Conservation (phyloP, 257 asterid species). For the Solanum tarijense region DNA sequence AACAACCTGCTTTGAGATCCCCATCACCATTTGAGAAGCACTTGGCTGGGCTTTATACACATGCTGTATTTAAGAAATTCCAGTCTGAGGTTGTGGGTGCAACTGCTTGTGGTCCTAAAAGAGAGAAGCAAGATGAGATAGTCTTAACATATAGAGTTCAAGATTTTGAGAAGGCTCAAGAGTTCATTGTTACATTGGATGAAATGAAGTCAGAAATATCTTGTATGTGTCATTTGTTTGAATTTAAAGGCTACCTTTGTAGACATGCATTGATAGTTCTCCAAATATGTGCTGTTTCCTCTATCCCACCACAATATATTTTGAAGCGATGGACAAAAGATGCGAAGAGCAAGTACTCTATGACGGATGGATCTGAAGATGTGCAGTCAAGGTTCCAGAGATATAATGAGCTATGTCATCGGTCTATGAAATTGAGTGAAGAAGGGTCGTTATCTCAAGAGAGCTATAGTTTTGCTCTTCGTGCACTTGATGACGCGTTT, state of each 20-base stretch:
- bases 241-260: slow-evolving; percentile 78
- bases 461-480: slow-evolving; percentile 45
- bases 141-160: slow-evolving; percentile 50
- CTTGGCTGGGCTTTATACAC: slow-evolving; percentile 59
- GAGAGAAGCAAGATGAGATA: slow-evolving; percentile 46
- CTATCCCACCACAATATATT: slow-evolving; percentile 66
- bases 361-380: slow-evolving; percentile 58
- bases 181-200: slow-evolving; percentile 54
- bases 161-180: slow-evolving; percentile 73
- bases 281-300: slow-evolving; percentile 69
- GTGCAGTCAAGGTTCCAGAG: slow-evolving; percentile 74
- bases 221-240: slow-evolving; percentile 79
- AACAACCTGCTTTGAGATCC: slow-evolving; percentile 75
- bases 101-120: slow-evolving; percentile 83
- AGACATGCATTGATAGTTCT: slow-evolving; percentile 89
- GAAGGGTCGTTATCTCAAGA: slow-evolving; percentile 94
- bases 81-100: slow-evolving; percentile 91
- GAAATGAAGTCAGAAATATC: slow-evolving; percentile 68
- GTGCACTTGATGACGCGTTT: slow-evolving; percentile 74
- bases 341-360: slow-evolving; percentile 45
- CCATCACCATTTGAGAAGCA: slow-evolving; percentile 98
- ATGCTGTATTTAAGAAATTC: slow-evolving; percentile 70
- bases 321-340: slow-evolving; percentile 93
- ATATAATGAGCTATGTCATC: slow-evolving; percentile 65
- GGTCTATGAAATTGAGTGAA: slow-evolving; percentile 72